Evolutionary conservation across 75 land plant genomes (phyloP).

Genomic region (Pinus albicaulis): DNA sequence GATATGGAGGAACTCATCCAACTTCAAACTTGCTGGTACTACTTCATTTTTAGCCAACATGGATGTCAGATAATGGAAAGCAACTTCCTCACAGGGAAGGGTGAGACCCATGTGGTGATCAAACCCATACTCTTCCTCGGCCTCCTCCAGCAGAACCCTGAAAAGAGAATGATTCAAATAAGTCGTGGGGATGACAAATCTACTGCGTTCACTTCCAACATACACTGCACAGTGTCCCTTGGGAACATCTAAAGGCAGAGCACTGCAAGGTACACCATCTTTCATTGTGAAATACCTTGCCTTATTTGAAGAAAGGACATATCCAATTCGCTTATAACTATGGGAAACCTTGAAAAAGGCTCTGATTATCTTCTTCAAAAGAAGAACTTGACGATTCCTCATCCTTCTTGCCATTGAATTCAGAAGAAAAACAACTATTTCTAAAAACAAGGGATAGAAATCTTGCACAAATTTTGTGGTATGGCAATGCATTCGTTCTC

Average conservation of each 20-base stretch:
- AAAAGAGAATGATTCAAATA: slow-evolving; percentile 47
- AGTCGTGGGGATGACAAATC: slow-evolving; percentile 18
- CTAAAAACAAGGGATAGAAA: too few species aligned
- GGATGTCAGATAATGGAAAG: slow-evolving; percentile 7
- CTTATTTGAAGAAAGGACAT: not conserved
- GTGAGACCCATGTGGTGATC: slow-evolving; percentile 17
- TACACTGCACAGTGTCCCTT: slow-evolving; percentile 50
- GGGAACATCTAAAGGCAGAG: slow-evolving; percentile 1
- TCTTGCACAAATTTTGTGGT: too few species aligned
- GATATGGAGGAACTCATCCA: not conserved
- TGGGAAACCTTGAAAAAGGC: not conserved
- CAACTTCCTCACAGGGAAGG: slow-evolving; percentile 58
- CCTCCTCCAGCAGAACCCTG: slow-evolving; percentile 46
- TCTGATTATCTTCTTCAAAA: not conserved
- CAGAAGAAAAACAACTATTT: too few species aligned
- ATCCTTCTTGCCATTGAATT: not conserved
- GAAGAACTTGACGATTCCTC: not conserved
- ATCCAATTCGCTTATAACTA: not conserved
- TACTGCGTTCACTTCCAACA: slow-evolving; percentile 48
- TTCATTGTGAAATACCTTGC: not conserved
- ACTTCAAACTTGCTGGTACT: not conserved
- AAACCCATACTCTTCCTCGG: slow-evolving; percentile 74
- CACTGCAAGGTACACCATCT: not conserved
- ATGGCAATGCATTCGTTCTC: too few species aligned
- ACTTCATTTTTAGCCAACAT: not conserved